phyloP scores from a whole-genome alignment of 1,284 basidiomycete genomes.

The Pseudozyma sp. region DNA sequence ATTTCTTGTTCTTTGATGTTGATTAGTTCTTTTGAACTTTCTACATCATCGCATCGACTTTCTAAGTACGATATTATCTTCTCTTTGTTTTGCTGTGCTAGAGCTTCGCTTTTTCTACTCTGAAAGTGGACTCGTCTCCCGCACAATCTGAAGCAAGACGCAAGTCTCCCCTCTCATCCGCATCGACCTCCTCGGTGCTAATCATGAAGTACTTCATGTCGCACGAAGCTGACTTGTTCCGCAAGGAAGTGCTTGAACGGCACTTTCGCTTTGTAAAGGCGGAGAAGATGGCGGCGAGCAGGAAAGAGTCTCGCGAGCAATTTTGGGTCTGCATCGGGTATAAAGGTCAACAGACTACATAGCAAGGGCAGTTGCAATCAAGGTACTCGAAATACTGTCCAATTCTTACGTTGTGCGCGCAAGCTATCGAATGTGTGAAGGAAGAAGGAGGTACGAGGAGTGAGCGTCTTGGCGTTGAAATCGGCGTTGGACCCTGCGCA shows the following conservation, averaged over 20 bases:
- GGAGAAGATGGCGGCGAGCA: slow-evolving; percentile 61
- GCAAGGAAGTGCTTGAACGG: slow-evolving; percentile 47
- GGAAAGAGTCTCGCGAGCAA: slow-evolving; percentile 58
- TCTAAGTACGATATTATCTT: too few relatives aligned
- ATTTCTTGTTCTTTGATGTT: too few relatives aligned
- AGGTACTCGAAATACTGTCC: neutral
- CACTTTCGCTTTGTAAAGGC: slow-evolving; percentile 54
- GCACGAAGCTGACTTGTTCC: slow-evolving; percentile 54
- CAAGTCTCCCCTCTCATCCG: slow-evolving; percentile 11
- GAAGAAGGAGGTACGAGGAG: neutral
- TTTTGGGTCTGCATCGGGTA: slow-evolving; percentile 62
- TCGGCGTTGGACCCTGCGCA: slow-evolving; percentile 28
- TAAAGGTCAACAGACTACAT: slow-evolving; percentile 13
- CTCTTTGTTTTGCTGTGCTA: neutral
- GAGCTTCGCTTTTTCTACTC: slow-evolving; percentile 27
- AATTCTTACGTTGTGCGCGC: neutral
- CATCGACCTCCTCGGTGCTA: slow-evolving; percentile 28
- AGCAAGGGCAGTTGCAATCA: neutral
- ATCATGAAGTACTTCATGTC: slow-evolving; percentile 62
- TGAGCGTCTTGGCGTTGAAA: neutral
- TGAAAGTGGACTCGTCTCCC: slow-evolving; percentile 12
- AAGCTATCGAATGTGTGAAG: too few relatives aligned
- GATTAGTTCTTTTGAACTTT: too few relatives aligned
- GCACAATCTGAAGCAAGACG: neutral
- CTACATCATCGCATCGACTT: too few relatives aligned